Evolutionary conservation across 2,329 filamentous ascomycete genomes (phyloP), one percentile per base, ranked within the genome.

Genomic region (Xenoacremonium recifei): DNA sequence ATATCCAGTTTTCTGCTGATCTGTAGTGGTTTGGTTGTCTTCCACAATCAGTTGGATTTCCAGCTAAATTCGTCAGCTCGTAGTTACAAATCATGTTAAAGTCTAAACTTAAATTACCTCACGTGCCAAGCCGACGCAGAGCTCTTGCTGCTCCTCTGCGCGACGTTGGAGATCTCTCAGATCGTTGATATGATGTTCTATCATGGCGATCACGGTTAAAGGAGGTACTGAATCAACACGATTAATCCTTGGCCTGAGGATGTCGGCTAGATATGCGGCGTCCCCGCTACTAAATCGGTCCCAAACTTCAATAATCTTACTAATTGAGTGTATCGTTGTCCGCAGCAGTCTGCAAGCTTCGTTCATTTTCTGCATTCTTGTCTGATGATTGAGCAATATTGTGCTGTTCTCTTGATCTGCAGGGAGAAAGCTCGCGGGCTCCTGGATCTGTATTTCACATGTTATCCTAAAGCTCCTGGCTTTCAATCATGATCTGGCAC

Each of bases 1-100:
- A 9, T 31, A 9, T 34, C 37, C 37, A 16, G 27, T 40, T 17
- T 40, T 15, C 7, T 40, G 37, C 23, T 40, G 37, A 11, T 33
- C 17, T 5, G 5, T 23, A 7, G 37, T 33, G 13, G 21, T 33
- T 16, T 33, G 5, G 21, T 40, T 40, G 29, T 34, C 29, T 17
- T 40, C 37, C 37, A 40, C 34, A 5, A 40, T 17, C 10, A 40
- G 17, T 33, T 40, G 37, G 27, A 40, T 40, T 29, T 40, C 37
- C 16, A 40, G 29, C 37, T 40, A 19, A 12, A 40, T 13, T 4
- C 16, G 37, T 34, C 9, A 20, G 37, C 18, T 20, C n/a, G 13
- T 23, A 17, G 37, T 12, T 13, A 18, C 34, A 10, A 13, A 6
- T 23, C 15, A 6, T 18, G 35, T 15, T 11, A 13, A 23, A 25